phyloP scores from a whole-genome alignment of 306 rosid species.

The Rosa chinensis region DNA sequence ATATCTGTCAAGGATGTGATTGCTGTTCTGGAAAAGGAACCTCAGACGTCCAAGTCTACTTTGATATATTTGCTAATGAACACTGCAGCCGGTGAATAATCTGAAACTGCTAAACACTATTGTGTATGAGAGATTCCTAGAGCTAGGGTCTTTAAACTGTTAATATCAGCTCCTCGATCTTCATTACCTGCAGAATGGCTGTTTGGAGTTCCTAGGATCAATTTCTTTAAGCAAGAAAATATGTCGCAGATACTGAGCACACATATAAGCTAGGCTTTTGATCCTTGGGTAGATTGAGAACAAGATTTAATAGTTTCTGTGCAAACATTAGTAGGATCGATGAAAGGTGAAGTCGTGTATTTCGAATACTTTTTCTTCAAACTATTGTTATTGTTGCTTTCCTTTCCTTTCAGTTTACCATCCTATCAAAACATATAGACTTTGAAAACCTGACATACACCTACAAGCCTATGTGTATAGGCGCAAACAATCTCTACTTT shows the following conservation, averaged over 20 bases:
- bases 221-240: neutral
- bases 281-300: neutral
- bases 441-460: neutral
- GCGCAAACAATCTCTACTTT: no score
- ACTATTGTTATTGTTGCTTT: neutral
- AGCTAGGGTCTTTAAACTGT: neutral
- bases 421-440: neutral
- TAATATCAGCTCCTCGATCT: neutral
- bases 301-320: neutral
- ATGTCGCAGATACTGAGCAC: neutral
- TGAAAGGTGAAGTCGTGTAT: neutral
- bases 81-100: slow-evolving; percentile 23
- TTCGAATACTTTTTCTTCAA: neutral
- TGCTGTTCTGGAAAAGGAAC: slow-evolving; percentile 82
- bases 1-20: slow-evolving; percentile 74
- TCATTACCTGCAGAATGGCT: neutral
- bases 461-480: neutral
- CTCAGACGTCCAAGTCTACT: slow-evolving; percentile 74
- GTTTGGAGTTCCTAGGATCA: neutral
- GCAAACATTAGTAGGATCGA: neutral
- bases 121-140: neutral
- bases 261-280: neutral
- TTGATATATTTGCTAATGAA: slow-evolving; percentile 60
- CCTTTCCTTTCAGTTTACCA: neutral
- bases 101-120: neutral